These are phyloP conservation scores for Claviceps fusiformis DNA, from an alignment of 2,329 filamentous ascomycete species.

Conservation along the genomic window DNA sequence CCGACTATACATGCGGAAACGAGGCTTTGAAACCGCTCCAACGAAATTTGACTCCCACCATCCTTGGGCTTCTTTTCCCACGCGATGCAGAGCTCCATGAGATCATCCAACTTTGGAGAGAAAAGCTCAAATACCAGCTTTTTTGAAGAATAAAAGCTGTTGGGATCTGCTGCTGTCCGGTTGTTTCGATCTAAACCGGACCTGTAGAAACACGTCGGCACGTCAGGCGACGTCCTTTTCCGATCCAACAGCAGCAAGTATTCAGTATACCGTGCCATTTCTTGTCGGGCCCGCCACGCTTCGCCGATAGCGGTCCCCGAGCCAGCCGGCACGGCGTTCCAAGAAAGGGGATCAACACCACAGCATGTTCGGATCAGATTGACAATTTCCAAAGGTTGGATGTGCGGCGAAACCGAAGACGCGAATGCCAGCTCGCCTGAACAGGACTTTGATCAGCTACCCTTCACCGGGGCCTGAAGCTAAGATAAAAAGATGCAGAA, in stretches of 20 bases:
- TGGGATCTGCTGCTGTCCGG: conserved; percentile 15
- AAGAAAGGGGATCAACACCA: conserved; percentile 29
- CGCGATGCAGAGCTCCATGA: conserved; percentile 30
- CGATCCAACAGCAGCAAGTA: conserved; percentile 42
- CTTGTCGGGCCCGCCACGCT: conserved; percentile 30
- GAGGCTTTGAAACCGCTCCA: conserved; percentile 39
- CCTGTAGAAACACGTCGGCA: conserved; percentile 1
- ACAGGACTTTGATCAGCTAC: background rate
- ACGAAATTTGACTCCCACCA: conserved; percentile 34
- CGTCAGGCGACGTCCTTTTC: background rate
- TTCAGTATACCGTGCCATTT: conserved; percentile 30
- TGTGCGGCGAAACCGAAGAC: conserved; percentile 49
- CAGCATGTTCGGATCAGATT: conserved; percentile 58
- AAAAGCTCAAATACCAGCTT: conserved; percentile 41
- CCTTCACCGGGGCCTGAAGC: background rate
- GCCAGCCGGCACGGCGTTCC: conserved; percentile 18
- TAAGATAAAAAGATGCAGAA: background rate
- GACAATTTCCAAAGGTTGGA: conserved; percentile 51
- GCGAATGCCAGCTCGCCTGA: conserved; percentile 55
- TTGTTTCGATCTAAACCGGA: conserved; percentile 4
- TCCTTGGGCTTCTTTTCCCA: conserved; percentile 34
- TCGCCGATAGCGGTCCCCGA: conserved; percentile 37
- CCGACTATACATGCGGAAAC: conserved; percentile 33
- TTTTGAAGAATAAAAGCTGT: conserved; percentile 27
- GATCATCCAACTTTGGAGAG: conserved; percentile 36